Evolutionary conservation across 371 early-diverging fungal species (phyloP), one percentile per base, ranked within the genome.

Genomic region (Actinomortierella ambigua): DNA sequence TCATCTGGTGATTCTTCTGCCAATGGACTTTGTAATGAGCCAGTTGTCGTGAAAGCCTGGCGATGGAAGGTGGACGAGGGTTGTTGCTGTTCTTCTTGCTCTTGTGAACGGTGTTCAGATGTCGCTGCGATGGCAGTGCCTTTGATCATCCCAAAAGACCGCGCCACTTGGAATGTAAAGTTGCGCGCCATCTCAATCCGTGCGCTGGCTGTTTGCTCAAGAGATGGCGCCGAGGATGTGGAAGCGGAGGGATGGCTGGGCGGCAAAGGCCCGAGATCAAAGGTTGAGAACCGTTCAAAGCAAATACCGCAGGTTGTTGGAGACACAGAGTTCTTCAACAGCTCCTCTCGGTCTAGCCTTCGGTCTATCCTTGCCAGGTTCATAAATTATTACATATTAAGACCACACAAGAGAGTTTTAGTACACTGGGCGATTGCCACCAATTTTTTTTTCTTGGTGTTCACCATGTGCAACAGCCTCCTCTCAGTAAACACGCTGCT

Each of bases 291-390:
- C 0, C 63, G 51, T 29, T 73, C 73, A 26, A 73, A 73, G 18
- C 73, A 73, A 24, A 73, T 73, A 24, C 73, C 73, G 20, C 73
- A 73, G 4, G 73, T 73, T 26, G 73, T 73, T 20, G 73, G 63
- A 17, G 73, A 49, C 0, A 73, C 63, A 8, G 57, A 63, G 24
- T 49, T 73, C 63, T 73, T 66, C 17, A 73, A 53, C 52, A 73
- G 9, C 28, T 73, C 73, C 24, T 58, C 50, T 13, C 73, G 50
- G 50, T 73, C 73, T 49, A 73, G 39, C 46, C 57, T 49, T 22
- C 73, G 73, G 44, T 73, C 73, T 73, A 63, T 18, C n/a, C n/a
- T n/a, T n/a, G n/a, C n/a, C n/a, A n/a, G n/a, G n/a, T n/a, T n/a
- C n/a, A n/a, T n/a, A n/a, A n/a, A n/a, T n/a, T n/a, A n/a, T n/a